Evolutionary conservation across 176 grass and related monocot genomes (phyloP), one percentile per base, ranked within the genome.

Genomic region (Carex kokanica): DNA sequence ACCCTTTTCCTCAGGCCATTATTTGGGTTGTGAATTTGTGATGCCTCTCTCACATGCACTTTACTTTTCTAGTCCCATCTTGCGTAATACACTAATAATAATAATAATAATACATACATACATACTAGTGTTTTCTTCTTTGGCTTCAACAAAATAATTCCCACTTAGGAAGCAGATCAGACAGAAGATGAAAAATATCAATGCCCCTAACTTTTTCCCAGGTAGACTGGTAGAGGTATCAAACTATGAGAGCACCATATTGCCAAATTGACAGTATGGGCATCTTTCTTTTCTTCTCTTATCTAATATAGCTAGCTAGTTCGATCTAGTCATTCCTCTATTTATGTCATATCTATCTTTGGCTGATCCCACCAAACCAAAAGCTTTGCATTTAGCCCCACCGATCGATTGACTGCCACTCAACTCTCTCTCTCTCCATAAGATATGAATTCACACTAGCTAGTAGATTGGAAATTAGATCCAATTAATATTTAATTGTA

Each of bases 271-370:
- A 74, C 67, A 60, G 66, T 61, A 58, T 61, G 86, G 85, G 83
- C 87, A 89, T 88, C 92, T 86, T 59, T n/a, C 53, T 60, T 54
- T 4, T 53, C 61, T 27, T 20, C 32, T 57, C 40, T 41, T 41
- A 7, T 58, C 34, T 36, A 4, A 53, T 14, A 64, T 64, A 18
- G 52, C 40, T 72, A 84, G 25, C 25, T 25, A 25, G 25, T 25
- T 25, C 25, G n/a, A n/a, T n/a, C 25, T 25, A 1, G 85, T 59
- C 86, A 93, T 86, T 85, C 81, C 71, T 84, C 78, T 72, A 63
- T 88, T 86, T 36, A 61, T 25, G 71, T 86, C 83, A 17, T 84
- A 86, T 93, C 91, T 89, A n/a, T 93, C 91, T 89, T 53, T 71
- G 38, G 29, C 6, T 79, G 86, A 84, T 72, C 29, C 90, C 92